Evolutionary conservation across 768 basidiomycete genomes (phyloP).

Genomic region (Amanita pallidorosea): DNA sequence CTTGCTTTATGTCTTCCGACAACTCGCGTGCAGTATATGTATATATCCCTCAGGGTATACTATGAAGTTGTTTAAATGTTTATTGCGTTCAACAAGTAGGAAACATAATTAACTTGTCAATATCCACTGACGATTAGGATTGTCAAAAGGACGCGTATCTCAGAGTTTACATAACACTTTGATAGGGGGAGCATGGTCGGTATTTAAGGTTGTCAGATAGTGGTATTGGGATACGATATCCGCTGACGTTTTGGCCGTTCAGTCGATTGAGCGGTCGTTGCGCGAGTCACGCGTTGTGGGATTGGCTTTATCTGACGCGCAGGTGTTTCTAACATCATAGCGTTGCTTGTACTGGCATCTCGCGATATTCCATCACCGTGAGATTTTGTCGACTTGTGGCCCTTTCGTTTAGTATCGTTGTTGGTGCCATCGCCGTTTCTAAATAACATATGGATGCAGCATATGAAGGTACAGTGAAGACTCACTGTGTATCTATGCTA

Average conservation of each 20-base stretch:
- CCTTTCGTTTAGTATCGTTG: background rate
- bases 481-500: background rate
- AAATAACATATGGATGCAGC: background rate
- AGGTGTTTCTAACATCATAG: background rate
- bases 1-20: no score
- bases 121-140: no score
- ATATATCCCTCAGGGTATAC: no score
- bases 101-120: no score
- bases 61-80: no score
- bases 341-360: no score
- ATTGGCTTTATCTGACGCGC: background rate
- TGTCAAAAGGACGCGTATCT: no score
- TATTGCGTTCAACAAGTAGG: no score
- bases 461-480: background rate
- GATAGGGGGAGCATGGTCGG: background rate
- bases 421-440: background rate
- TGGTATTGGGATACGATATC: background rate
- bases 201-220: background rate
- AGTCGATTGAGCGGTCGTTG: background rate
- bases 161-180: no score
- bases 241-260: background rate
- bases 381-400: background rate
- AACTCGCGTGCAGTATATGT: no score
- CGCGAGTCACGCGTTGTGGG: background rate
- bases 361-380: background rate